Evolutionary conservation across 441 rosid genomes (phyloP), one percentile per base, ranked within the genome.

Genomic region (Erysimum cheiri): DNA sequence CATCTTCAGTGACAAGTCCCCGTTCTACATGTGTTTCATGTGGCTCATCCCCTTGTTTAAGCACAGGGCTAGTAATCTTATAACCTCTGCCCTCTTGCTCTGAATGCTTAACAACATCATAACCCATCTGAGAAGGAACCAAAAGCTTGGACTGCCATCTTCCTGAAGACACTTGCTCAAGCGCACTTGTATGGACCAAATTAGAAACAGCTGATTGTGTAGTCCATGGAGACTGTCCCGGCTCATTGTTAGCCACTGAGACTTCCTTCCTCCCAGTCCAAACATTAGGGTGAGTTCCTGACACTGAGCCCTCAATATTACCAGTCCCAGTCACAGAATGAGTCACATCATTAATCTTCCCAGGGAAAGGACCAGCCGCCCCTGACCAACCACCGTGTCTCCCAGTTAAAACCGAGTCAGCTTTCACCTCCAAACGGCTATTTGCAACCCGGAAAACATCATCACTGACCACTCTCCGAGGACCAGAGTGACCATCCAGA

Each of bases 151-250:
- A 80, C 74, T 87, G 93, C 94, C 94, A 92, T 82, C 88, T 80
- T 57, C 93, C 92, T 1, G 92, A 89, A 69, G 92, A 85, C 32
- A 85, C 86, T 77, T 89, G 91, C n/a, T 88, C 92, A 59, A 85
- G 73, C 11, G 90, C 96, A 82, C 86, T 87, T 41, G 94, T 83
- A 74, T 83, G 82, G 68, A 82, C 88, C 79, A 89, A 79, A 81
- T 81, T 88, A 1, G 88, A 86, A 78, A 78, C 74, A 67, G 87
- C 75, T 62, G 64, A 82, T 60, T 80, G 78, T 33, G 78, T 81
- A 46, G 82, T 77, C 85, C 87, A 79, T 11, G 76, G 75, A 32
- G 83, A 75, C 64, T 84, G 88, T 31, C 70, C 78, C n/a, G 72
- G 82, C 56, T 85, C 90, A 70, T 59, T 70, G 36, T 64, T 75